Percentiles rank a stretch among this genome's conserved stretches.
Conservation (phyloP, 106 monocot genomes). For the Iris macrosiphon region DNA sequence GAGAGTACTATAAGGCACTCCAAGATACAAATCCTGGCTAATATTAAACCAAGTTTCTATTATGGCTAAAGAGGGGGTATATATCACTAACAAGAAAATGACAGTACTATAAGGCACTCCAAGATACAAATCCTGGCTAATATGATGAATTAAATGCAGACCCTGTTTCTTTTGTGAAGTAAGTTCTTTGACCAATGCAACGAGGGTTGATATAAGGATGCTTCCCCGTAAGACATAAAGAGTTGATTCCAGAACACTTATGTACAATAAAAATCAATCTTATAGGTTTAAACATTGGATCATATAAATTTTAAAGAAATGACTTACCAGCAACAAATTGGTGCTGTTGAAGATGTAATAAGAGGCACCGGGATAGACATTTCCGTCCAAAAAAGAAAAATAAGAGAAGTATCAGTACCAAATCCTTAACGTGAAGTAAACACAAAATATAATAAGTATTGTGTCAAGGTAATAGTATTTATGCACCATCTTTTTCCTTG, state of each 20-base stretch:
- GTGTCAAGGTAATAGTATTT: too few relatives aligned
- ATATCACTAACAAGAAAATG: too few relatives aligned
- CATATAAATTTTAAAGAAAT: not conserved
- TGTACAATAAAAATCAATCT: not conserved
- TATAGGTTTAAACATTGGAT: not conserved
- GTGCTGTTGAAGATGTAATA: slow-evolving; percentile 34
- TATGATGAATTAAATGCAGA: too few relatives aligned
- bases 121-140: too few relatives aligned
- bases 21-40: too few relatives aligned
- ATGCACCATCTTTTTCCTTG: too few relatives aligned
- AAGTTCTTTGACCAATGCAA: not conserved
- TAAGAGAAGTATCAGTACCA: slow-evolving; percentile 19
- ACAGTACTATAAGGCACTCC: too few relatives aligned
- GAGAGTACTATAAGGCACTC: too few relatives aligned
- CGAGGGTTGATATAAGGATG: not conserved
- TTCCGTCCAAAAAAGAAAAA: slow-evolving; percentile 2
- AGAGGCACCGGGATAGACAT: slow-evolving; percentile 7
- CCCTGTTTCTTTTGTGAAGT: not conserved
- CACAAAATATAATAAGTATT: too few relatives aligned
- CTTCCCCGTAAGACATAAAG: not conserved
- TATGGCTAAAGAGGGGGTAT: too few relatives aligned
- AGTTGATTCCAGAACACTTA: not conserved
- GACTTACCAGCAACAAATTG: slow-evolving; percentile 98
- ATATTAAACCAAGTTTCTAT: too few relatives aligned
- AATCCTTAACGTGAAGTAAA: too few relatives aligned